Evolutionary conservation across 805 yeast species (phyloP).

Genomic region (Metschnikowia bowlesiae): DNA sequence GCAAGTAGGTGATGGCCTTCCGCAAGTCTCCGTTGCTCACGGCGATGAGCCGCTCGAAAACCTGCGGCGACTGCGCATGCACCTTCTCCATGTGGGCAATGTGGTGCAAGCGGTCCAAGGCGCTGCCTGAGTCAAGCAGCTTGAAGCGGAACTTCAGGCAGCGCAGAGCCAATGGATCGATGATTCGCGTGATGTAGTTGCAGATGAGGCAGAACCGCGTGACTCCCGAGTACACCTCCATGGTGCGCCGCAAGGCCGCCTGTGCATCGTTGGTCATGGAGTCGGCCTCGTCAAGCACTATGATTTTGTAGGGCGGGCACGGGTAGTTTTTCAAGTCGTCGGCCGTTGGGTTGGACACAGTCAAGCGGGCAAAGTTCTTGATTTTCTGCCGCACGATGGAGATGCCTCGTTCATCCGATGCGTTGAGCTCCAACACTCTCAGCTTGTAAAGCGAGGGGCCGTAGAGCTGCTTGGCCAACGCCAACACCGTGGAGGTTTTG

Average conservation of each 20-base stretch:
- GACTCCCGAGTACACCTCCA: slow-evolving; percentile 84
- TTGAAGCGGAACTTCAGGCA: slow-evolving; percentile 94
- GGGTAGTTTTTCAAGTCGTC: slow-evolving; percentile 74
- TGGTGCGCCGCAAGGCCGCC: slow-evolving; percentile 88
- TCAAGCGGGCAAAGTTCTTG: slow-evolving; percentile 79
- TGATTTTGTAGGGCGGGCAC: slow-evolving; percentile 93
- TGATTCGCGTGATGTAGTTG: slow-evolving; percentile 93
- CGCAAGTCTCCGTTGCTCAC: slow-evolving; percentile 88
- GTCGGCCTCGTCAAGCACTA: slow-evolving; percentile 92
- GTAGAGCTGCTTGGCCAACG: slow-evolving; percentile 72
- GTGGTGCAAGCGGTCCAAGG: slow-evolving; percentile 59
- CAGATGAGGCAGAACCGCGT: slow-evolving; percentile 92
- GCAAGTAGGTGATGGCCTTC: slow-evolving; percentile 85
- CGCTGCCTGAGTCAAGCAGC: slow-evolving; percentile 65
- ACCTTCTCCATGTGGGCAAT: slow-evolving; percentile 47
- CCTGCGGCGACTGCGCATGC: slow-evolving; percentile 41
- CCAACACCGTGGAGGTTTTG: slow-evolving; percentile 82
- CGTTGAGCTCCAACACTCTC: slow-evolving; percentile 78
- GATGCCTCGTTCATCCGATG: slow-evolving; percentile 89
- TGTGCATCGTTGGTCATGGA: slow-evolving; percentile 98
- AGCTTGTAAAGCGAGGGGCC: slow-evolving; percentile 64
- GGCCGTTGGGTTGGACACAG: slow-evolving; percentile 73
- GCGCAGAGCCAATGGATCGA: slow-evolving; percentile 93
- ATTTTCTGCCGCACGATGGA: slow-evolving; percentile 81
- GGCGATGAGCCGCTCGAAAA: slow-evolving; percentile 57